phyloP scores from a whole-genome alignment of 2,329 filamentous ascomycete genomes.

The Fusarium kyushuense region DNA sequence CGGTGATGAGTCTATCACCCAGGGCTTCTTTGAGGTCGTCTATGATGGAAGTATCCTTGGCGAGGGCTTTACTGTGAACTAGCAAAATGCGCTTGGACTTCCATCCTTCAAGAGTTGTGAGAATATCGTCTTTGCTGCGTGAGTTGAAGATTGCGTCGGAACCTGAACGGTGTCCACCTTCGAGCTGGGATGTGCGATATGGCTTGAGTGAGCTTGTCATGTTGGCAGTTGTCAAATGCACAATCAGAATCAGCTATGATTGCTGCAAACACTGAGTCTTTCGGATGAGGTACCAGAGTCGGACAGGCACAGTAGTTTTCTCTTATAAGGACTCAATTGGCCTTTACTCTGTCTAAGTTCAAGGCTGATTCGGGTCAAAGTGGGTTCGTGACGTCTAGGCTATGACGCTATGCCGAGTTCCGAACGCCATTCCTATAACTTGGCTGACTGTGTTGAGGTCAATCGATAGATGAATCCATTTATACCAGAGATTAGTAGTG shows the following conservation, averaged over 20 bases:
- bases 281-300: rapidly evolving
- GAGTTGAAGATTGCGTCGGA: conserved; percentile 27
- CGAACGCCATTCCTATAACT: background rate
- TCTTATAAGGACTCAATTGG: background rate
- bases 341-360: background rate
- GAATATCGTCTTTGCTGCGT: conserved; percentile 9
- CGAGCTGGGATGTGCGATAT: conserved; percentile 17
- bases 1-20: background rate
- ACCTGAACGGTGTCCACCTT: conserved; percentile 12
- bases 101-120: background rate
- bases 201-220: background rate
- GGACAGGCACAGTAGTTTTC: background rate
- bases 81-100: background rate
- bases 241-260: rapidly evolving
- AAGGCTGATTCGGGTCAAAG: background rate
- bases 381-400: conserved; percentile 21
- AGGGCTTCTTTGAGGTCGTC: background rate
- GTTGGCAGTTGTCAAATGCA: background rate
- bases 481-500: rapidly evolving
- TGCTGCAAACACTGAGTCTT: rapidly evolving
- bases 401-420: conserved; percentile 13
- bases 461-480: rapidly evolving
- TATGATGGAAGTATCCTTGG: background rate
- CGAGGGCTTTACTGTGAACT: conserved; percentile 17
- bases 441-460: background rate